Evolutionary conservation across 1,284 basidiomycete species (phyloP), one percentile per base, ranked within the genome.

Genomic region (Paramarasmius palmivorus): DNA sequence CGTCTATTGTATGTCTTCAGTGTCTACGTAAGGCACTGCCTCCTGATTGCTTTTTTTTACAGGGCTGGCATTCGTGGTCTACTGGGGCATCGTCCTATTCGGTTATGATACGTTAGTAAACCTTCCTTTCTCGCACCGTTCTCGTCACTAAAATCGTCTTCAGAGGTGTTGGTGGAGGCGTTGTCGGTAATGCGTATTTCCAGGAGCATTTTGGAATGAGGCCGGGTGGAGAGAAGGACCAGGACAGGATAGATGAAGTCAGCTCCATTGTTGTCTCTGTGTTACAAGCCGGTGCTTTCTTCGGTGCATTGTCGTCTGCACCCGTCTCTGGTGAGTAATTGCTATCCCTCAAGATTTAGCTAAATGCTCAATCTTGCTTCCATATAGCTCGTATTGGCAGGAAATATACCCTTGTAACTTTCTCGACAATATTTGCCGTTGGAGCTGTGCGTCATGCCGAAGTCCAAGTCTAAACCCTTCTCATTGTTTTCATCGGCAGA

Each of bases 1-100:
- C 19, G 54, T 55, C 25, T 55, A 55, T 41, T 55, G 54, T 55
- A 44, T 23, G 49, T 46, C 20, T 12, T 40, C 20, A 25, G 22
- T 19, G 7, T 26, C 14, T n/a, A 25, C 19, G 23, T 10, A 8
- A n/a, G 35, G 3, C 10, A 32, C 5, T 26, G 2, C 34, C 4
- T 50, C 23, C 22, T 6, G 29, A 26, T 39, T 23, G 41, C 9
- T 36, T 17, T 14, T 15, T 26, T 35, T 6, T 22, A 2, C 56
- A 86, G 84, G 84, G 76, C 71, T 90, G 57, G 88, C 88, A 6
- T 82, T 87, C 61, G 73, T 89, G 55, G 84, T 78, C 2, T 91
- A 90, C 67, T 84, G 88, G 81, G 90, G 89, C 12, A 90, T 91
- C 61, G 74, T 91, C 41, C 73, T 92, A 12, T 92, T 92, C 63